Evolutionary conservation across 1,284 basidiomycete species (phyloP), one percentile per base, ranked within the genome.

Genomic region (Rhodotorula sp.): DNA sequence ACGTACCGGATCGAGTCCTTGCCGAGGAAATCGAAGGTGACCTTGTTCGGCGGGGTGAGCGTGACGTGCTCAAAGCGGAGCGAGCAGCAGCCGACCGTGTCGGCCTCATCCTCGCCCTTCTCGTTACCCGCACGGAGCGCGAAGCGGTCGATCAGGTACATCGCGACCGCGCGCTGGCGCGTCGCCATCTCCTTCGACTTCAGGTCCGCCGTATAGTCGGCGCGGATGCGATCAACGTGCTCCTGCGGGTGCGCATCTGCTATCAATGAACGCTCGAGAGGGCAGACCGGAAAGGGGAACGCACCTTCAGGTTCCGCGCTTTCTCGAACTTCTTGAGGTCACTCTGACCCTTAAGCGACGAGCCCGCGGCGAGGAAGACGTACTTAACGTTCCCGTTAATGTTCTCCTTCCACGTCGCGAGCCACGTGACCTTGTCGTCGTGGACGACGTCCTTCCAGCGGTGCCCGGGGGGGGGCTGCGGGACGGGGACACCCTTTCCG

Each of bases 1-100:
- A 96, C 94, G 84, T 95, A 98, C 57, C 95, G 88, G 81, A 98
- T 97, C 66, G 94, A 97, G 81, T 98, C 94, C 85, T 98, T 98
- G 83, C 94, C 94, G 69, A 97, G 85, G 84, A 97, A 98, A 82
- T 97, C 94, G 82, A 98, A 95, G 70, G 91, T 85, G 80, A 97
- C 88, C 34, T 78, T 82, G 83, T 91, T 89, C 17, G 94, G 93
- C 21, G 89, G 88, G 78, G 91, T 88, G 64, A 97, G 85, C 7
- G 94, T 97, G 79, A 98, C 89, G 81, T 98, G 94, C 81, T 97
- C 93, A 81, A 90, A 94, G 36, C 94, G 91, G 63, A 98, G 83
- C 25, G 94, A 97, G 82, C 94, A 98, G 83, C 95, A 97, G 81
- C 94, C 94, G 69, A 97, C 93, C 0, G 94, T 98, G 81, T 98